phyloP scores from a whole-genome alignment of 257 asterid species.

The Primulina huaijiensis region DNA sequence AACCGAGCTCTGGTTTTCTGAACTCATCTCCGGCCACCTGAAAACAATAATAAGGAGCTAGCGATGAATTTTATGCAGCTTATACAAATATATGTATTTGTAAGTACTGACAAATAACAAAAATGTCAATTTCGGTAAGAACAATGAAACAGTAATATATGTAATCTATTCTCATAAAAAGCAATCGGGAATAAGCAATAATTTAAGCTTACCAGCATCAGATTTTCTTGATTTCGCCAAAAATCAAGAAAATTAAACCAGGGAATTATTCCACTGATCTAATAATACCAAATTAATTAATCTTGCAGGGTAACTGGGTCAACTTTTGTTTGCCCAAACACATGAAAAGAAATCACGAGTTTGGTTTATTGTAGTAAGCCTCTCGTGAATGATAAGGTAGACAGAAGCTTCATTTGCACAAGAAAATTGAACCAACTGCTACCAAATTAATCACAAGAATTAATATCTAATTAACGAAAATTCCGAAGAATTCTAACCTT shows the following conservation, averaged over 20 bases:
- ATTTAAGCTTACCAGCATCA: slow-evolving; percentile 35
- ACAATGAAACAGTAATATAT: slow-evolving; percentile 32
- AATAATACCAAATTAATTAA: slow-evolving; percentile 12
- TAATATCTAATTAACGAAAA: neutral
- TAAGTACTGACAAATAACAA: neutral
- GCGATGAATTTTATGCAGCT: neutral
- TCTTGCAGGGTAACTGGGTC: slow-evolving; percentile 19
- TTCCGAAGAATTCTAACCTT: too few relatives aligned
- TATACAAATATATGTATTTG: neutral
- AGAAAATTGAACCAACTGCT: neutral
- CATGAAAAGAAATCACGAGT: neutral
- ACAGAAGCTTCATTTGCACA: slow-evolving; percentile 14
- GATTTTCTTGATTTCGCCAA: slow-evolving; percentile 25
- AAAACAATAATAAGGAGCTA: neutral
- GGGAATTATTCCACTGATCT: slow-evolving; percentile 12
- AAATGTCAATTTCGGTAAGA: neutral
- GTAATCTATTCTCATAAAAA: neutral
- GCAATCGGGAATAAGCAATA: neutral
- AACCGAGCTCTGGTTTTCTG: slow-evolving; percentile 29
- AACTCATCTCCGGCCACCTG: slow-evolving; percentile 40
- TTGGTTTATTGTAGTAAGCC: slow-evolving; percentile 4
- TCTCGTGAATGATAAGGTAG: slow-evolving; percentile 25
- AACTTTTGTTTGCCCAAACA: slow-evolving; percentile 26
- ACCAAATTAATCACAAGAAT: neutral
- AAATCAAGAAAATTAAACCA: slow-evolving; percentile 24